Base-by-base conservation (phyloP, 805 yeast genomes). In the Candida easanensis region DNA sequence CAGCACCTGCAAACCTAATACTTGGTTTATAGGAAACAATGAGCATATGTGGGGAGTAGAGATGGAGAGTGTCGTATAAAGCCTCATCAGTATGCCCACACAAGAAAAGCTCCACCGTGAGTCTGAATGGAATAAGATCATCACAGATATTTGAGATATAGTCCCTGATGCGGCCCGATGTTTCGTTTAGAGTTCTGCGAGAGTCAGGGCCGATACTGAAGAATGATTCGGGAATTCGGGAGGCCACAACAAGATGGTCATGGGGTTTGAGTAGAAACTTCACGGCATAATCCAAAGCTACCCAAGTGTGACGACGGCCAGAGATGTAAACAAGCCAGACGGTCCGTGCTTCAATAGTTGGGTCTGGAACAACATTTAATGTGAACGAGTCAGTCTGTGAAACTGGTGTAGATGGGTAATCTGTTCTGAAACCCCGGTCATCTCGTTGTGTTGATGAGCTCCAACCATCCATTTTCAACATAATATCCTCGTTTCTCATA, bases 301-400 rank as follows among this genome's bases (percentile, higher is more conserved):
- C 88, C 95, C 95, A 86, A 0, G 93, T 82, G 64, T 85, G 91
- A 42, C 68, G 71, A 46, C 91, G 66, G 3, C 88, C 95, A 51
- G 81, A 71, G 23, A 86, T 68, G 56, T 84, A 84, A 22, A 82
- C 79, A 58, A 85, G 17, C 46, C 39, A 36, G 8, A 14, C 23
- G 16, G 28, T 17, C 4, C 44, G 40, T 15, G 3, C 15, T 4
- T 15, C n/a, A 4, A 19, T 21, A 4, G 13, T 5, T 18, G 21
- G 18, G n/a, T 16, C 18, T 14, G 27, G 27, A 7, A 5, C 22
- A 5, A n/a, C n/a, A 14, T 33, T 43, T 13, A 37, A 18, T 0
- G 53, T 42, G 18, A 51, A 46, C 1, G 59, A 48, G 28, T 53
- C 53, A 15, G 30, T 28, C 2, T 35, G 38, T 8, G 52, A 39